Percentiles rank a stretch among this genome's conserved stretches.
phyloP scores from a whole-genome alignment of 768 basidiomycete species.

The Leccinum obscurum region DNA sequence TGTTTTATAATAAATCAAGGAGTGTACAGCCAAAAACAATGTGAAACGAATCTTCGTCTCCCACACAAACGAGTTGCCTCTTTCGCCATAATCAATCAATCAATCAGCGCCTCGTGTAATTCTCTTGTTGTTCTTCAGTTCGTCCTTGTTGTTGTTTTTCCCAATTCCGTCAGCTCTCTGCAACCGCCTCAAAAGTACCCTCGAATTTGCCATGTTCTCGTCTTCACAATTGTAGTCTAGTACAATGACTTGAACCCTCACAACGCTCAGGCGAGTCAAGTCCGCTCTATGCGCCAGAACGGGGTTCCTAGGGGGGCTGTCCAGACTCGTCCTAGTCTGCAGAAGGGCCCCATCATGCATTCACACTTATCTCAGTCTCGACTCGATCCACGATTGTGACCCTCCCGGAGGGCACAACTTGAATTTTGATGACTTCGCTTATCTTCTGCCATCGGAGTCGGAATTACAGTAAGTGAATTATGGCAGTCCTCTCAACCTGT shows the following conservation, averaged over 20 bases:
- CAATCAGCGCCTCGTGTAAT: conserved; percentile 8
- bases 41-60: conserved; percentile 11
- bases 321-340: background rate
- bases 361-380: background rate
- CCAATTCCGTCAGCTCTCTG: background rate
- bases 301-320: background rate
- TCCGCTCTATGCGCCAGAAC: background rate
- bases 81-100: conserved; percentile 22
- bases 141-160: conserved; percentile 11
- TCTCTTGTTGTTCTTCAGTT: background rate
- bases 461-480: background rate
- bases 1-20: conserved; percentile 21
- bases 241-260: conserved; percentile 17
- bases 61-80: conserved; percentile 16
- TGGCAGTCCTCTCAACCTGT: background rate
- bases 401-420: background rate
- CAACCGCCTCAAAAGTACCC: background rate
- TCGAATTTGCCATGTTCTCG: background rate
- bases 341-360: background rate
- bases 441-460: background rate
- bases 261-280: conserved; percentile 10
- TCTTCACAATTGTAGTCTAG: conserved; percentile 16
- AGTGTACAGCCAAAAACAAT: conserved; percentile 21
- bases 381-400: background rate
- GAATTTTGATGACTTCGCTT: background rate